Base-by-base conservation (phyloP, 169 alveolate genomes). In the Plasmodium malariae region DNA sequence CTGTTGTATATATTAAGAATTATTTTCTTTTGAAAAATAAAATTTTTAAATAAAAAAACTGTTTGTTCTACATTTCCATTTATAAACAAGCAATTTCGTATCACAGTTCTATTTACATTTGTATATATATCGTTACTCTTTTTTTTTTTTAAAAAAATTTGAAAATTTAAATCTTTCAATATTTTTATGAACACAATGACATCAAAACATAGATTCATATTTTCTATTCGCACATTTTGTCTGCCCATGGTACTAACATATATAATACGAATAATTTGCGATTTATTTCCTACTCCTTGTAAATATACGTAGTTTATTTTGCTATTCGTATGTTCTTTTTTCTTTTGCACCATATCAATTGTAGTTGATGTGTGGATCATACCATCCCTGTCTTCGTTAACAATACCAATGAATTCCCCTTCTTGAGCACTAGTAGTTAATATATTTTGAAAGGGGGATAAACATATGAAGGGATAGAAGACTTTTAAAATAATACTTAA, bases 151-250 rank as follows among this genome's bases (percentile, higher is more conserved):
- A 74, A 17, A 0, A 6, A 3, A 3, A 74, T 74, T 2, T 19
- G 32, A 74, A 74, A 74, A 7, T 43, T 17, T 5, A 74, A 4
- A 11, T 57, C 74, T 11, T 24, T 74, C 37, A 74, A 57, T 21
- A 74, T 74, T 36, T 74, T 74, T 3, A 74, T 63, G 11, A 74
- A 74, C 0, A 74, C 59, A 11, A 55, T 26, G 21, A 74, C 88
- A 14, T 74, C 88, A 3, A 57, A 49, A 19, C 88, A 74, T 28
- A 67, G n/a, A 11, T 43, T 74, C 34, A 74, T 36, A 59, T 74
- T 74, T 67, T 19, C 37, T 37, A 74, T 11, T 3, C 6, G 19
- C 9, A 59, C 51, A 32, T 40, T 74, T 11, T 55, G 48, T 24
- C 48, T 24, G 49, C 74, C 37, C 71, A 74, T 57, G 30, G 74